Evolutionary conservation across 495 filamentous ascomycete species (phyloP), one percentile per base, ranked within the genome.

Genomic region (Antarctomyces pellizariae): DNA sequence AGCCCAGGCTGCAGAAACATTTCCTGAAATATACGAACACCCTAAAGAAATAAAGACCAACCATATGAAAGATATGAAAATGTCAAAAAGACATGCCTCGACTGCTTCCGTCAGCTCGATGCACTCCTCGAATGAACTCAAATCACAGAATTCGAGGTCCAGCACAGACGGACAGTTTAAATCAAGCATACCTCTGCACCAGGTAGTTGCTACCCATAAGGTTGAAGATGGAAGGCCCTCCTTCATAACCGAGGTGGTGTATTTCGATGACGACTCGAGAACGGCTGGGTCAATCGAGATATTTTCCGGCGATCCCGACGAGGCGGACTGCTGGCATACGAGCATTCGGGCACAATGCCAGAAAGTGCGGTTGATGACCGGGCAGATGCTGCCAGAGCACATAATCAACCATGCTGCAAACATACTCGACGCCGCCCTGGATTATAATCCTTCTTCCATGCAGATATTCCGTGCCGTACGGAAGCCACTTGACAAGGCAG

Each of bases 381-480:
- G 61, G 18, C 38, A 59, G n/a, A 57, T 56, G 1, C 66, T 72
- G 29, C 57, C 68, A 2, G 50, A 56, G 10, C 59, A 60, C 32
- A 56, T 75, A 10, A 47, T 75, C 16, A 52, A 70, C 20, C 64
- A 73, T 42, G 64, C 77, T 25, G 64, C 62, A 12, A 52, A 62
- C 21, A 62, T 69, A 26, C 44, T 91, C 17, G 74, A 78, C 33
- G 52, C 56, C 31, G 42, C 56, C 13, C 56, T 67, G 24, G 68
- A 75, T 41, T 82, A 79, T 41, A 62, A 71, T 28, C 66, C 71
- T 25, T 49, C 53, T 10, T 62, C 64, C 22, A 72, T 80, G 39
- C 66, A 75, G 31, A 71, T 93, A 35, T 93, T 78, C 46, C 71
- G 75, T 8, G 75, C 91, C 8, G 66, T 89, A 15, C 72, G 80